A percentile compares a stretch with the other conserved stretches of the same genome.
These are phyloP conservation scores for Plantago elongata DNA, from an alignment of 257 asterid genomes.

Conservation along the genomic window DNA sequence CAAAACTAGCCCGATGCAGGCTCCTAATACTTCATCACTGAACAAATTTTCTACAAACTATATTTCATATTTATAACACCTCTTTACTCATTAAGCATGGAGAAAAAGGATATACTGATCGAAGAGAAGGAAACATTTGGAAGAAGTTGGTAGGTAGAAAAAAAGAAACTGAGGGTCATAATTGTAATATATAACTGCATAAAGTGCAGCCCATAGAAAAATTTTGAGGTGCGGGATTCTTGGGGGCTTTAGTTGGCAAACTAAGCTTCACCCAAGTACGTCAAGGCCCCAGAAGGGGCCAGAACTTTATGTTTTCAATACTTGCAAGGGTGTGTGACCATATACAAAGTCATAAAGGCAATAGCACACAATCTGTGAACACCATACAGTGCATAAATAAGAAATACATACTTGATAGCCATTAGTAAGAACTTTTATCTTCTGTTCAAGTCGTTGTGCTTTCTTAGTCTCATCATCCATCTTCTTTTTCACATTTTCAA, in stretches of 20 bases:
- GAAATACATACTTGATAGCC: constrained; percentile 75
- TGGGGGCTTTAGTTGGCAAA: not conserved
- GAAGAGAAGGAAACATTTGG: not conserved
- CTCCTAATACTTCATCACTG: too few species aligned
- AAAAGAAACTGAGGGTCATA: not conserved
- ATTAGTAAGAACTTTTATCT: constrained; percentile 78
- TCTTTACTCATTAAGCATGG: too few species aligned
- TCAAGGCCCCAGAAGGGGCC: too few species aligned
- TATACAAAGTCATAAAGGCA: not conserved
- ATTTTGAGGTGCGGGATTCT: not conserved
- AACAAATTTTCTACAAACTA: too few species aligned
- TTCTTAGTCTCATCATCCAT: constrained; percentile 91
- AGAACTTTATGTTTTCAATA: too few species aligned
- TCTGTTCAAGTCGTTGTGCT: constrained; percentile 79
- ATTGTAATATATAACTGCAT: too few species aligned
- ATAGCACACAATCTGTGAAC: constrained; percentile 10
- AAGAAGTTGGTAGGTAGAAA: not conserved
- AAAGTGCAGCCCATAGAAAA: not conserved
- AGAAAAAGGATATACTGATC: too few species aligned
- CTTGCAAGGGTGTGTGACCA: not conserved
- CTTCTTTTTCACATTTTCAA: constrained; percentile 73
- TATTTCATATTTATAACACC: too few species aligned
- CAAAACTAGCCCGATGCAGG: not conserved
- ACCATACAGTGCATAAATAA: constrained; percentile 11
- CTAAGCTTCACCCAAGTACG: too few species aligned